Conservation (phyloP, 164 flowering plant genomes). For the Vitis rupestris region DNA sequence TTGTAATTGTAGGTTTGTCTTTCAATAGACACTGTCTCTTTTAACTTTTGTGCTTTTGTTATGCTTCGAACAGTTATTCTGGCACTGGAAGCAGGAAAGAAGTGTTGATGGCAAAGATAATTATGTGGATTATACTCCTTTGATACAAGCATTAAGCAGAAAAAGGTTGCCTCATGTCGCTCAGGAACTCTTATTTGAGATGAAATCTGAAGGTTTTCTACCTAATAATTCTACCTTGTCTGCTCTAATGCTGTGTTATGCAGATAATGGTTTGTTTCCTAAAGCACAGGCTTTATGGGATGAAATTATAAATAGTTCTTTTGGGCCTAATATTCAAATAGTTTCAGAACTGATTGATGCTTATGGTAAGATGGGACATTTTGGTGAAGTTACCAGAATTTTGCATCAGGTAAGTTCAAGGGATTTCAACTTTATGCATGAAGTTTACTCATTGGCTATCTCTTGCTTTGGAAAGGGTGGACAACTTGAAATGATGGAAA, state of each 20-base stretch:
- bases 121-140: conserved; percentile 22
- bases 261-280: conserved; percentile 45
- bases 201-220: conserved; percentile 33
- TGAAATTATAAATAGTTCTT: conserved; percentile 60
- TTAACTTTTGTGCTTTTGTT: conserved; percentile 5
- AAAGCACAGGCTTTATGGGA: conserved; percentile 59
- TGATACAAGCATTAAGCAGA: conserved; percentile 22
- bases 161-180: conserved; percentile 36
- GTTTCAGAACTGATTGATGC: conserved; percentile 54
- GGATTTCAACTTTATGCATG: conserved; percentile 29
- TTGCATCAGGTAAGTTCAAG: conserved; percentile 41
- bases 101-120: conserved; percentile 2
- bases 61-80: conserved; percentile 19
- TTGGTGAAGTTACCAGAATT: conserved; percentile 44
- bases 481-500: conserved; percentile 70
- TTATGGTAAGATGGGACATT: conserved; percentile 46
- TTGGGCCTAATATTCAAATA: conserved; percentile 33
- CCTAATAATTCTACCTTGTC: conserved; percentile 36
- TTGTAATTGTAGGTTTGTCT: neutral
- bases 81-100: conserved; percentile 21
- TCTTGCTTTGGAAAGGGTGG: conserved; percentile 69
- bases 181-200: conserved; percentile 33
- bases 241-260: conserved; percentile 56
- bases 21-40: neutral
- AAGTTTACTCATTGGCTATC: conserved; percentile 48